Base-by-base conservation (phyloP, 768 basidiomycete species). In the Kwoniella dendrophila region DNA sequence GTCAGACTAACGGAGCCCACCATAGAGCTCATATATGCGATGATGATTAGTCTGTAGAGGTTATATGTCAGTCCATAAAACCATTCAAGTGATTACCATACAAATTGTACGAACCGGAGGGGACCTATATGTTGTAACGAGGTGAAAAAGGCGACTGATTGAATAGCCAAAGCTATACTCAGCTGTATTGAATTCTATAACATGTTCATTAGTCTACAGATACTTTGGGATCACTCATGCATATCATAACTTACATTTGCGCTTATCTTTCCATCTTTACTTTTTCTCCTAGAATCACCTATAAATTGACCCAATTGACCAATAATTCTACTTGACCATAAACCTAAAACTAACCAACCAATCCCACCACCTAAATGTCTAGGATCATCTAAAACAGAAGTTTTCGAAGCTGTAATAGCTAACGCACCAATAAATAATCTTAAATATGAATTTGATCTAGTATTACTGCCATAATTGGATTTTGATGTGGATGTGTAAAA, bases 281-380 rank as follows among this genome's bases (percentile, higher is more conserved):
- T 61, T 38, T 48, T 38, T 43, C 38, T 50, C 52, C 62, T 45
- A n/a, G 32, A 24, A 27, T 61, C 47, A 51, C 56, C 43, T 4
- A 34, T 32, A 8, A 62, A 51, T n/a, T 67, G 64, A 27, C 54
- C 43, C n/a, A 59, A 14, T 44, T 57, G 49, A 20, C 60, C 41
- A 18, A 56, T 54, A 32, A 71, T 48, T 56, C 61, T 61, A 12
- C 68, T 62, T 3, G 56, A 54, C 66, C 70, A 72, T 30, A 61
- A 63, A 3, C 63, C 63, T 18, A 72, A 43, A 7, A 72, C 62
- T 18, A 74, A 47, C 66, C 66, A 64, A 7, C 73, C 70, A 11
- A 45, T 54, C 0, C 70, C 70, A 26, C 72, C 68, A 2, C 56
- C 38, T 22, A 41, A 32, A 14, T 53, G 27, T 12, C 16, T 16